phyloP scores from a whole-genome alignment of 108 stramenopile species.

The Cyclotella choctawhatcheeana region DNA sequence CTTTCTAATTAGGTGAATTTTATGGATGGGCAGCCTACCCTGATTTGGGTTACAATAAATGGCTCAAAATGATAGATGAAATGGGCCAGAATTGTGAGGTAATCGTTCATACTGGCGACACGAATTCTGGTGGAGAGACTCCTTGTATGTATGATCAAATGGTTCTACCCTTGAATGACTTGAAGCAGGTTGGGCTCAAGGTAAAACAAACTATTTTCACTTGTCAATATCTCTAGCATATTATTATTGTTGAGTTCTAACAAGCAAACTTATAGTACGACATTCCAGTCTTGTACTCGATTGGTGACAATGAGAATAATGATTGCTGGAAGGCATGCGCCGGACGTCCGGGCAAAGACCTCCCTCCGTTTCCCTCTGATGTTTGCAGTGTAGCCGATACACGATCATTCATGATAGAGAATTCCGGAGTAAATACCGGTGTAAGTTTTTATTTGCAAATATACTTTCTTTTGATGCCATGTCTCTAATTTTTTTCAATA shows the following conservation, averaged over 20 bases:
- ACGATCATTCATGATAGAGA: slow-evolving; percentile 5
- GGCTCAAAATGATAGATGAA: slow-evolving; percentile 13
- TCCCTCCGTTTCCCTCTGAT: slow-evolving; percentile 6
- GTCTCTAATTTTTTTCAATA: too few species aligned
- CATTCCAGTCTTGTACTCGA: slow-evolving; percentile 4
- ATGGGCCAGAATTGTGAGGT: slow-evolving; percentile 8
- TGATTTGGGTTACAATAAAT: slow-evolving; percentile 3
- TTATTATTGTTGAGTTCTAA: too few species aligned
- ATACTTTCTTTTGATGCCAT: too few species aligned
- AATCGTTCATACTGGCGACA: slow-evolving; percentile 9
- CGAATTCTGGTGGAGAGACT: slow-evolving; percentile 2
- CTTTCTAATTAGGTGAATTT: too few species aligned
- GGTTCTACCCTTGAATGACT: background rate
- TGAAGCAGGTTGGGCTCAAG: slow-evolving; percentile 1
- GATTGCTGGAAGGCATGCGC: slow-evolving; percentile 2
- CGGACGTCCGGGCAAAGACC: background rate
- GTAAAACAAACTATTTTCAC: too few species aligned
- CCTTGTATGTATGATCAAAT: slow-evolving; percentile 11
- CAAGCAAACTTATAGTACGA: too few species aligned
- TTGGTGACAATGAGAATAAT: slow-evolving; percentile 14
- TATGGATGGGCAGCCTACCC: background rate
- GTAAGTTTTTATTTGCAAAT: too few species aligned
- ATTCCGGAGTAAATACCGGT: background rate
- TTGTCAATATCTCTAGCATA: too few species aligned
- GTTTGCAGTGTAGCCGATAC: background rate